A percentile compares a stretch with the other conserved stretches of the same genome.
These are phyloP conservation scores for Camellia sinensis DNA, from an alignment of 148 eudicot genomes.

Conservation along the genomic window DNA sequence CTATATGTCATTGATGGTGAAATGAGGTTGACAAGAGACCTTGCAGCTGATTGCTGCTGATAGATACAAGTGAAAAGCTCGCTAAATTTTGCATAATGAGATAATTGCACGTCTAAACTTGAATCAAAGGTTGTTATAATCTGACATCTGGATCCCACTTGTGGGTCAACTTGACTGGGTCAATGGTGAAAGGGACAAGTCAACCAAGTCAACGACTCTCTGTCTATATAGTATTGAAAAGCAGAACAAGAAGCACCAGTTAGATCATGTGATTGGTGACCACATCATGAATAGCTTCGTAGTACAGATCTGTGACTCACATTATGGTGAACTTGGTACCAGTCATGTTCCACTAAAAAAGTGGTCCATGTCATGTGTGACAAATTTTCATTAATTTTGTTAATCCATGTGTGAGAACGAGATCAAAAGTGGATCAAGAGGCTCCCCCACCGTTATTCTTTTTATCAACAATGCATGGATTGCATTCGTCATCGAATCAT, in stretches of 20 bases:
- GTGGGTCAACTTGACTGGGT: slow-evolving; percentile 31
- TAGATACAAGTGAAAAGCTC: neutral
- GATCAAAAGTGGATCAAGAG: no score
- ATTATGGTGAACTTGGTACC: neutral
- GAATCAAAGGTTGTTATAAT: neutral
- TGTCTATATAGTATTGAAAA: neutral
- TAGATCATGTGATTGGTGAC: slow-evolving; percentile 1
- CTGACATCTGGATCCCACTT: slow-evolving; percentile 10
- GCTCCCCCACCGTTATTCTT: no score
- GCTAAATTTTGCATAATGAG: neutral
- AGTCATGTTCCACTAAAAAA: neutral
- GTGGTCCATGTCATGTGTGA: neutral
- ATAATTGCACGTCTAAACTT: neutral
- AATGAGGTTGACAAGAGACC: slow-evolving; percentile 4
- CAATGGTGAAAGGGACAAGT: slow-evolving; percentile 41
- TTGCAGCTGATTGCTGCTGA: neutral
- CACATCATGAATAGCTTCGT: neutral
- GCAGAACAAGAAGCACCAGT: neutral
- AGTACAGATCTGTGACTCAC: neutral
- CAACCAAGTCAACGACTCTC: slow-evolving; percentile 27
- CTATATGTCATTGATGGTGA: neutral
- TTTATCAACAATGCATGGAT: neutral
- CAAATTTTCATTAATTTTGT: neutral
- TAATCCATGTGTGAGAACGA: no score
- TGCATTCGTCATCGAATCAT: neutral